Evolutionary conservation across 257 asterid genomes (phyloP).

Genomic region (Eustoma russellianum): DNA sequence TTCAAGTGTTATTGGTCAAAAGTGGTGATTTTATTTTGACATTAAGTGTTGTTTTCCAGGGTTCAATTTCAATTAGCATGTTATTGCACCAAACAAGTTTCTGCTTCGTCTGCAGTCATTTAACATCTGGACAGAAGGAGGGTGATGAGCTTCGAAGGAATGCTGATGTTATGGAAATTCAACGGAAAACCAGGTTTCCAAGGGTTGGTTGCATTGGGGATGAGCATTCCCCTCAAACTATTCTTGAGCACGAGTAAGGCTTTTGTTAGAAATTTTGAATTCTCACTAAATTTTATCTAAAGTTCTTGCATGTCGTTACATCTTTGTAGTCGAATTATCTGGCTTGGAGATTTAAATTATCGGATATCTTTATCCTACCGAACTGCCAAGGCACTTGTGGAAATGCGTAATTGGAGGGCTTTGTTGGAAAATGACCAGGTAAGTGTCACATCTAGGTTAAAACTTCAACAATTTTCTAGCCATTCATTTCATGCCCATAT

Average conservation of each 20-base stretch:
- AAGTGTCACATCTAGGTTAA: constrained; percentile 10
- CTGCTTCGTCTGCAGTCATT: constrained; percentile 93
- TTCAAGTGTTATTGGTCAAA: constrained; percentile 3
- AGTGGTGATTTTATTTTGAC: constrained; percentile 1
- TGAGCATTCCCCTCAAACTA: constrained; percentile 79
- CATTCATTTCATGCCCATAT: background rate
- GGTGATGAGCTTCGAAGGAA: constrained; percentile 92
- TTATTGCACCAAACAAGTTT: constrained; percentile 96
- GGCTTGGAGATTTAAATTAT: constrained; percentile 98
- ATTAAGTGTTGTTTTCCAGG: constrained; percentile 43
- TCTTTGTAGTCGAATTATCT: constrained; percentile 67
- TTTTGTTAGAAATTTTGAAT: constrained; percentile 1
- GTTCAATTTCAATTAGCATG: constrained; percentile 96
- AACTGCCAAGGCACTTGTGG: constrained; percentile 88
- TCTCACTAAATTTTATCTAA: background rate
- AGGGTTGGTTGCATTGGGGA: constrained; percentile 58
- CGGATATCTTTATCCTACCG: constrained; percentile 84
- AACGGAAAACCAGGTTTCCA: constrained; percentile 93
- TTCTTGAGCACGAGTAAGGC: constrained; percentile 89
- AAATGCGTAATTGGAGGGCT: constrained; percentile 96
- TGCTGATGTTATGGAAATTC: constrained; percentile 94
- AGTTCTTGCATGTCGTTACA: constrained; percentile 5
- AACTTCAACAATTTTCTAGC: background rate
- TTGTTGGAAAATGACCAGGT: constrained; percentile 94
- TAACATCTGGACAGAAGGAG: constrained; percentile 94